A percentile compares a stretch with the other conserved stretches of the same genome.
phyloP scores from a whole-genome alignment of 306 rosid genomes.

The Dalbergia cochinchinensis region DNA sequence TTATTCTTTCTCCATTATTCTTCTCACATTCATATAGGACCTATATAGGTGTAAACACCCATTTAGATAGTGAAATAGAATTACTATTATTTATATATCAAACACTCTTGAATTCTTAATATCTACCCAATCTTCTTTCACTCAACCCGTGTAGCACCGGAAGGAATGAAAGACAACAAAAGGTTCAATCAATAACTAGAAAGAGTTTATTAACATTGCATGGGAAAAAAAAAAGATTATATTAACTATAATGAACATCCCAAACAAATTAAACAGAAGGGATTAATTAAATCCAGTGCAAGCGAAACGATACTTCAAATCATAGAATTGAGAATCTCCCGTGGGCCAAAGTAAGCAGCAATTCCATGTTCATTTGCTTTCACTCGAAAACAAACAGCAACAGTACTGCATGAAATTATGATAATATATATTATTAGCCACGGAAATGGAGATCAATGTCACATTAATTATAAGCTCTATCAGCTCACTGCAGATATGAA shows the following conservation, averaged over 20 bases:
- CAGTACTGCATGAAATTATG: constrained; percentile 45
- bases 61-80: no score
- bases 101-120: no score
- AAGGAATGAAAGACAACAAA: not conserved
- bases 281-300: not conserved
- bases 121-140: not conserved
- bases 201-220: not conserved
- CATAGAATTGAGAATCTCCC: not conserved
- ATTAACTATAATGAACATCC: not conserved
- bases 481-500: not conserved
- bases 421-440: constrained; percentile 14
- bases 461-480: not conserved
- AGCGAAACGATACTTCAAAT: not conserved
- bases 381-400: constrained; percentile 45
- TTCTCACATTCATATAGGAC: no score
- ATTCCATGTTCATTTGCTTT: constrained; percentile 33
- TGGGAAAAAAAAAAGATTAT: no score
- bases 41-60: no score
- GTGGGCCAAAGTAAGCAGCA: not conserved
- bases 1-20: no score
- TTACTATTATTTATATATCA: no score
- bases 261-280: not conserved
- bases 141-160: not conserved
- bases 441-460: not conserved
- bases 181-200: not conserved